phyloP scores from a whole-genome alignment of 768 basidiomycete genomes.

The Dioszegia crocea region DNA sequence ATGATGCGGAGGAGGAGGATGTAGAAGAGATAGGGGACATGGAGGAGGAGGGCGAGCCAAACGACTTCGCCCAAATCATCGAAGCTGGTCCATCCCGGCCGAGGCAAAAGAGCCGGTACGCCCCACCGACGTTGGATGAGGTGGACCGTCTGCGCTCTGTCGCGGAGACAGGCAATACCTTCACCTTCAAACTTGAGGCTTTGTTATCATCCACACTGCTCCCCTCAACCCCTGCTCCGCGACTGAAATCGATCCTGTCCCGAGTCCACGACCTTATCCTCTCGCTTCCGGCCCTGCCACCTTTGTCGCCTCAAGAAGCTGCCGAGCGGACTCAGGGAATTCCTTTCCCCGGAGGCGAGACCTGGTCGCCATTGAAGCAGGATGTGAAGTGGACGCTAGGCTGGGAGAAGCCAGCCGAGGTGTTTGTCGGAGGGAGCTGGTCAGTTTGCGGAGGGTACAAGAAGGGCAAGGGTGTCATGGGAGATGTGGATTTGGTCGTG shows the following conservation, averaged over 20 bases:
- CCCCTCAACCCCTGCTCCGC: conserved; percentile 46
- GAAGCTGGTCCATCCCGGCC: conserved; percentile 23
- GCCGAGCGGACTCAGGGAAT: conserved; percentile 43
- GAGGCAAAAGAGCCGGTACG: conserved; percentile 38
- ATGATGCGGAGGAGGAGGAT: conserved; percentile 12
- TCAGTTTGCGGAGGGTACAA: conserved; percentile 70
- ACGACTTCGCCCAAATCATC: conserved; percentile 14
- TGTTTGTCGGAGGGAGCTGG: conserved; percentile 82
- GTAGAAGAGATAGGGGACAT: conserved; percentile 17
- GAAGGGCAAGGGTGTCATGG: conserved; percentile 60
- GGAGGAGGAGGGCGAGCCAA: conserved; percentile 22
- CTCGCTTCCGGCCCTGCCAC: conserved; percentile 58
- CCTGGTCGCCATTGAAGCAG: conserved; percentile 43
- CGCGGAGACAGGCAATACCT: conserved; percentile 59
- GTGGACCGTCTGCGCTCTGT: conserved; percentile 22
- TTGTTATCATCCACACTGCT: conserved; percentile 40
- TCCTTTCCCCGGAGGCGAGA: conserved; percentile 55
- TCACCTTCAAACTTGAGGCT: conserved; percentile 72
- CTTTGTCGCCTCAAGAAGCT: conserved; percentile 66
- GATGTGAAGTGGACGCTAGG: conserved; percentile 78
- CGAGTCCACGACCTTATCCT: conserved; percentile 68
- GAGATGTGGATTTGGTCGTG: conserved; percentile 72
- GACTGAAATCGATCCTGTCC: conserved; percentile 59
- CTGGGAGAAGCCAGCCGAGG: conserved; percentile 71
- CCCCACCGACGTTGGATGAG: conserved; percentile 44